Evolutionary conservation across 2,329 filamentous ascomycete species (phyloP).

Genomic region (Microcyclosporella mali): DNA sequence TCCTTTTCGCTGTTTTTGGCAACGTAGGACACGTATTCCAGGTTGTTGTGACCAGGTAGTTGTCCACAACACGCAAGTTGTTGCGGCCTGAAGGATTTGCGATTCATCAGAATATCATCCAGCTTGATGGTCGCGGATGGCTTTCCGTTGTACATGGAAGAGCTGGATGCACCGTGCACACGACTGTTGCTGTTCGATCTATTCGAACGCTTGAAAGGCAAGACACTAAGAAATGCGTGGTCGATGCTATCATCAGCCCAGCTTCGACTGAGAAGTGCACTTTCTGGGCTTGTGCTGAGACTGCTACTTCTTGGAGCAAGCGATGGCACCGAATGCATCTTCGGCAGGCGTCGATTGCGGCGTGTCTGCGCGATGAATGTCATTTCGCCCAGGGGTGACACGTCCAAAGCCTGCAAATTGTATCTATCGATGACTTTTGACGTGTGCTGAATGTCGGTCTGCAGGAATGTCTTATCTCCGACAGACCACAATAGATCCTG

Average conservation of each 20-base stretch:
- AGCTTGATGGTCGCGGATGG: constrained; percentile 28
- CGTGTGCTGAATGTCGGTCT: constrained; percentile 56
- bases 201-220: constrained; percentile 12
- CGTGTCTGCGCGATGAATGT: constrained; percentile 50
- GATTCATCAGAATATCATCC: constrained; percentile 23
- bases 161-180: constrained; percentile 9
- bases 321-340: constrained; percentile 11
- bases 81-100: constrained; percentile 23
- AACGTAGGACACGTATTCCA: constrained; percentile 11
- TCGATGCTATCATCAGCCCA: constrained; percentile 54
- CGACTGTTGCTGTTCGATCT: constrained; percentile 9
- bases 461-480: constrained; percentile 56
- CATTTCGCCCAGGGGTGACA: constrained; percentile 54
- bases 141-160: constrained; percentile 11
- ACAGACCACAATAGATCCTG: constrained; percentile 61
- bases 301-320: constrained; percentile 10
- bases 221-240: constrained; percentile 47
- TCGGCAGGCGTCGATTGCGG: constrained; percentile 33
- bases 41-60: constrained; percentile 18
- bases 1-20: constrained; percentile 11
- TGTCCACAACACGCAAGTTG: constrained; percentile 24
- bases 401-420: constrained; percentile 50
- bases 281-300: constrained; percentile 31
- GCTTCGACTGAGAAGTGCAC: constrained; percentile 32
- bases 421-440: constrained; percentile 54